Base-by-base conservation (phyloP, 2,329 filamentous ascomycete species). In the Fusarium dimerum region DNA sequence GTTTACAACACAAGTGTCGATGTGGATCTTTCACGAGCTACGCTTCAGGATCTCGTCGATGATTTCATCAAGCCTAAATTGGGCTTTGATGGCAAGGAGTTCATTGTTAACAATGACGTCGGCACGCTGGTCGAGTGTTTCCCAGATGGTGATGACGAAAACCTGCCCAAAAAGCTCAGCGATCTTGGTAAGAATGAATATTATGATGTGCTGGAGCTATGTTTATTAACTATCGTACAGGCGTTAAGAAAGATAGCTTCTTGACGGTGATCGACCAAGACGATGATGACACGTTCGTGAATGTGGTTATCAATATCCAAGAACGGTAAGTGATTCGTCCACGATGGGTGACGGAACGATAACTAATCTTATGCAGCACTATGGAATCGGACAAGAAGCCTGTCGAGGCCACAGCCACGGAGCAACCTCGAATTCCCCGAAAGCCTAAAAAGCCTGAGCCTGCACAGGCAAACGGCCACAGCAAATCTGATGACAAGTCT, bases 181-280 rank as follows among this genome's bases (percentile, higher is more conserved):
- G 89, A 96, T 17, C 79, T 97, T 9, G 89, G 84, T 83, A 76
- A 62, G 75, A 55, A 26, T 20, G 16, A 8, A n/a, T 9, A 39
- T 41, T n/a, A 34, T 36, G 10, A 20, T n/a, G 42, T 17, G 13
- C 29, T 36, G 20, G 20, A 11, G 46, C 15, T 43, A 42, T 44
- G 29, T 18, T 34, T 9, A 43, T 62, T 66, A 41, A 66, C 47
- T 44, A 20, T 41, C 26, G 38, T 56, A 55, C 55, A 86, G 83
- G 87, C 11, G 83, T 97, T 62, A 82, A 82, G 52, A 77, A 81
- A 20, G 89, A 89, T 58, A 86, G 81, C 47, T 93, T 95, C 68
- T 73, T 97, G 57, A 95, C 90, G 0, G 76, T 97, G 47, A 86
- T 88, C n/a, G 94, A 95, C 51, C 88, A 91, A 43, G 88, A 92